Conservation (phyloP, 345 rosid species). For the Eutrema heterophyllum region DNA sequence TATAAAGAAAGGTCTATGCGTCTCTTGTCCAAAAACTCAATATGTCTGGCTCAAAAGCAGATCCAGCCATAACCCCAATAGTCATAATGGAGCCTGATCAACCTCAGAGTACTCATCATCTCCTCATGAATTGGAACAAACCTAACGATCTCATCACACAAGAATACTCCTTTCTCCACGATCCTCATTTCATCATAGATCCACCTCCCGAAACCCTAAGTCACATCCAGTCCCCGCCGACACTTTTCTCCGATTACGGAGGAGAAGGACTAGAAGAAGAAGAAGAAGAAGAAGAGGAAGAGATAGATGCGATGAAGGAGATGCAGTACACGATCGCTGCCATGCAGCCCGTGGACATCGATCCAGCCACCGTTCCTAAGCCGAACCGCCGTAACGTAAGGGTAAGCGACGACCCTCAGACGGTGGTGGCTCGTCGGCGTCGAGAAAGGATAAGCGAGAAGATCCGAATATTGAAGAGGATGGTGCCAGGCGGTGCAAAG, state of each 20-base stretch:
- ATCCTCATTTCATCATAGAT: slow-evolving; percentile 30
- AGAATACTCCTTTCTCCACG: slow-evolving; percentile 29
- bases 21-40: neutral
- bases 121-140: slow-evolving; percentile 28
- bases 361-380: slow-evolving; percentile 65
- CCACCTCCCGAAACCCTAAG: slow-evolving; percentile 24
- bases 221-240: slow-evolving; percentile 20
- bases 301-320: slow-evolving; percentile 79
- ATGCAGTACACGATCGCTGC: slow-evolving; percentile 86
- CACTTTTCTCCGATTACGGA: neutral
- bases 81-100: slow-evolving; percentile 33
- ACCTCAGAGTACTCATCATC: slow-evolving; percentile 3
- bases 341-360: slow-evolving; percentile 91
- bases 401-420: slow-evolving; percentile 91
- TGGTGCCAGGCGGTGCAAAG: slow-evolving; percentile 91
- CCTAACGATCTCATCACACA: slow-evolving; percentile 33
- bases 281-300: slow-evolving; percentile 63
- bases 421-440: slow-evolving; percentile 88
- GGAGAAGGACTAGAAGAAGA: slow-evolving; percentile 14
- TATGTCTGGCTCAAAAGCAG: slow-evolving; percentile 14
- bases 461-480: slow-evolving; percentile 79
- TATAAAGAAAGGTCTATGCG: slow-evolving; percentile 15
- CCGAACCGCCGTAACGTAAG: slow-evolving; percentile 85
- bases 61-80: slow-evolving; percentile 6
- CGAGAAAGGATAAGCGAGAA: slow-evolving; percentile 91